Percentiles rank a stretch among this genome's conserved stretches.
Evolutionary conservation across 2,329 filamentous ascomycete species (phyloP).

Genomic region (Apiospora koreana): DNA sequence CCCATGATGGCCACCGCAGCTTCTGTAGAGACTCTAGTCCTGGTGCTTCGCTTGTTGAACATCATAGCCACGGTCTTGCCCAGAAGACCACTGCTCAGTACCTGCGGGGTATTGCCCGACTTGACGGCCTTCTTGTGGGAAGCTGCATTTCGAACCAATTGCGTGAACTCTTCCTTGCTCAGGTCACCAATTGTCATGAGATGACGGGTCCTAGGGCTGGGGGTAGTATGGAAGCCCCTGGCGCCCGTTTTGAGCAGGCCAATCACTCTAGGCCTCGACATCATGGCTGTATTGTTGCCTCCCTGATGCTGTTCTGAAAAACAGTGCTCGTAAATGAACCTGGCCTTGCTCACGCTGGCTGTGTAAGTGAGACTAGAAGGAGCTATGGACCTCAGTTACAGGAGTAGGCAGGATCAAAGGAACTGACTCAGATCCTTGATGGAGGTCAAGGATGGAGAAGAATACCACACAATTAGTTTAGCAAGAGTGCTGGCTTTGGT

Average conservation of each 20-base stretch:
- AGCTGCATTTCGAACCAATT: constrained; percentile 80
- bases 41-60: constrained; percentile 94
- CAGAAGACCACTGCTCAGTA: constrained; percentile 62
- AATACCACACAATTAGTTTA: not conserved
- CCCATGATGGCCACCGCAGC: constrained; percentile 85
- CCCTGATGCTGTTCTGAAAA: not conserved
- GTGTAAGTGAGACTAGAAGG: not conserved
- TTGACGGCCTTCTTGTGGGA: constrained; percentile 78
- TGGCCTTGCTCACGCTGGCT: not conserved
- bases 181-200: constrained; percentile 91
- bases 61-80: constrained; percentile 90
- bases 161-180: constrained; percentile 74
- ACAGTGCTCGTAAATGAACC: not conserved
- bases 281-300: not conserved
- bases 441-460: not conserved
- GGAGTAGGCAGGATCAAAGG: not conserved
- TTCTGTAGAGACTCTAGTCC: constrained; percentile 92
- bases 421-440: not conserved
- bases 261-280: constrained; percentile 13
- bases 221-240: constrained; percentile 9
- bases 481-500: not conserved
- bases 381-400: not conserved
- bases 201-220: constrained; percentile 57
- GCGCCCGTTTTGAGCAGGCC: constrained; percentile 8
- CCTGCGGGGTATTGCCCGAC: constrained; percentile 59